Percentiles rank a stretch among this genome's conserved stretches.
Evolutionary conservation across 768 basidiomycete species (phyloP).

Genomic region (Termitomyces sp.): DNA sequence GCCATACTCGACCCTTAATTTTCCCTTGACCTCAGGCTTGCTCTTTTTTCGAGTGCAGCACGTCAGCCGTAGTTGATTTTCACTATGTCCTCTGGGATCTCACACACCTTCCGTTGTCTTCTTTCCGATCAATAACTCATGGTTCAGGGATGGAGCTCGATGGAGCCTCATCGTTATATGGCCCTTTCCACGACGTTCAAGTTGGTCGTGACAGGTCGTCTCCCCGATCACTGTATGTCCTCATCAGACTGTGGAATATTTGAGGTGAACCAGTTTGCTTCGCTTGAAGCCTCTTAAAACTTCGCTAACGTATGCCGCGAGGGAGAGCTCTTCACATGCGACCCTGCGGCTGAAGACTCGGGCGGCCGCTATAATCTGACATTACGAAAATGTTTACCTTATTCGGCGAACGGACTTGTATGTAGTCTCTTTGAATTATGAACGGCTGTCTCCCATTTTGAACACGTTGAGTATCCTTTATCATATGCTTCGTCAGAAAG

Average conservation of each 20-base stretch:
- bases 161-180: not conserved
- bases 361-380: not conserved
- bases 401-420: not conserved
- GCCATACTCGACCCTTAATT: not conserved
- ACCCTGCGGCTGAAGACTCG: not conserved
- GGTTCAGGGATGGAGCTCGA: not conserved
- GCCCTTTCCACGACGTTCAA: not conserved
- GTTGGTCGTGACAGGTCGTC: not conserved
- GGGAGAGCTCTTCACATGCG: not conserved
- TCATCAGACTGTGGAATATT: not conserved
- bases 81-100: not conserved
- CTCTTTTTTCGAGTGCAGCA: not conserved
- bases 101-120: not conserved
- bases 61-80: not conserved
- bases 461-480: not conserved
- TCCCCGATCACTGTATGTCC: not conserved
- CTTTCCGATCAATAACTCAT: constrained; percentile 2
- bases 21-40: not conserved
- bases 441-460: too few species aligned
- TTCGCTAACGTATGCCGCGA: not conserved
- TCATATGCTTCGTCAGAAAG: not conserved
- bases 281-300: not conserved
- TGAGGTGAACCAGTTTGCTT: not conserved
- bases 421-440: not conserved
- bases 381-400: not conserved